Percentiles rank a stretch among this genome's conserved stretches.
These are phyloP conservation scores for Xylaria sp. DNA, from an alignment of 2,329 filamentous ascomycete species.

Conservation along the genomic window DNA sequence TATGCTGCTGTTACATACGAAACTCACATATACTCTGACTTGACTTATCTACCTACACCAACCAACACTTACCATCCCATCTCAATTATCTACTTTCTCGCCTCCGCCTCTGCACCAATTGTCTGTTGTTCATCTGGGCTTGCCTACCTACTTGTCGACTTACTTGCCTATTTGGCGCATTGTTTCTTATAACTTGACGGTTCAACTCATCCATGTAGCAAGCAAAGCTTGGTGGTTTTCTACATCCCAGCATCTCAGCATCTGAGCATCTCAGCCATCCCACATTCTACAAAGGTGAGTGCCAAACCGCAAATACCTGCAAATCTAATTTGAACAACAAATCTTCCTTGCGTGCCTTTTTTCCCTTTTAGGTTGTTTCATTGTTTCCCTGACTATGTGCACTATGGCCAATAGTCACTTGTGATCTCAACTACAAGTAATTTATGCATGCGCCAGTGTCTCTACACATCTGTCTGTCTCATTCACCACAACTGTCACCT, in stretches of 20 bases:
- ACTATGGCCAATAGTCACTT: constrained; percentile 14
- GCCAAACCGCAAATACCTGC: neutral
- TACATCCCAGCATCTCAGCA: neutral
- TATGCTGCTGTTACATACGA: neutral
- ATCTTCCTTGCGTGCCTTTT: neutral
- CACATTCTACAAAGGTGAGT: neutral
- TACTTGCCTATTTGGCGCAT: constrained; percentile 5
- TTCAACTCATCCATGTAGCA: constrained; percentile 17
- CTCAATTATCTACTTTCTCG: neutral
- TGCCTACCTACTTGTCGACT: neutral
- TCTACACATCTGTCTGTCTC: constrained; percentile 18
- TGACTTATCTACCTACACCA: neutral
- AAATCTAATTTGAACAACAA: no score
- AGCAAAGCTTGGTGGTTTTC: constrained; percentile 5
- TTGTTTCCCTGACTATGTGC: constrained; percentile 22
- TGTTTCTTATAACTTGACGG: neutral
- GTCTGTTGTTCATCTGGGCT: neutral
- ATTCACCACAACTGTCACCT: neutral
- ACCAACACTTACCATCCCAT: neutral
- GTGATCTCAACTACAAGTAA: constrained; percentile 5
- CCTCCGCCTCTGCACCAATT: constrained; percentile 16
- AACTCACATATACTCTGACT: neutral
- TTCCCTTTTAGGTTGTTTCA: neutral
- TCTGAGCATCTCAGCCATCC: no score
- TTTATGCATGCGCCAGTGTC: constrained; percentile 25